These are phyloP conservation scores for Polyplosphaeria fusca DNA, from an alignment of 495 filamentous ascomycete genomes.

Conservation along the genomic window DNA sequence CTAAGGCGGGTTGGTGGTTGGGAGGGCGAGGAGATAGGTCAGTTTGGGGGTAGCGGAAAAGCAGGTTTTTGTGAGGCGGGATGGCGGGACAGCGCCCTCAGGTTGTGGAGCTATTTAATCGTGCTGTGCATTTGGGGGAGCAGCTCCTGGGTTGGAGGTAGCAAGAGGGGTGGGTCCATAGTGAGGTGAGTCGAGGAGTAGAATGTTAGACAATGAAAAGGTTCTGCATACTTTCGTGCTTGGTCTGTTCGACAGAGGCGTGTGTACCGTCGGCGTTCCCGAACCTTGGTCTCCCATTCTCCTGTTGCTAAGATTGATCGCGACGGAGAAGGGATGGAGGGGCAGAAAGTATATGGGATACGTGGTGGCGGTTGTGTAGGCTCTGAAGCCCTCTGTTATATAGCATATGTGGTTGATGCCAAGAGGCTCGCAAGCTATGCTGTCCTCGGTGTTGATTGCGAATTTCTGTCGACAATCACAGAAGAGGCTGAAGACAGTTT, in stretches of 20 bases:
- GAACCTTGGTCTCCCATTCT: neutral
- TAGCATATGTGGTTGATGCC: slow-evolving; percentile 4
- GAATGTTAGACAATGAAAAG: neutral
- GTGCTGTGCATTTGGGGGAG: no score
- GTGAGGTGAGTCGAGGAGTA: no score
- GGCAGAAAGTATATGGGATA: slow-evolving; percentile 33
- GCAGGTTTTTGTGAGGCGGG: no score
- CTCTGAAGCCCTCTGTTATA: slow-evolving; percentile 4
- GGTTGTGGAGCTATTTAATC: no score
- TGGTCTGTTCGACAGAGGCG: neutral
- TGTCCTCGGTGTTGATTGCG: neutral
- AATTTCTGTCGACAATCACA: no score
- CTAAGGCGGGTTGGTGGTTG: no score
- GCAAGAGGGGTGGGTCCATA: no score
- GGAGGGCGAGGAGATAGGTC: no score
- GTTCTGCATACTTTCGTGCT: slow-evolving; percentile 11
- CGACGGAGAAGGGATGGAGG: slow-evolving; percentile 30
- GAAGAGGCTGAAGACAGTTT: no score
- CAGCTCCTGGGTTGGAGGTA: no score
- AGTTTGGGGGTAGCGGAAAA: no score
- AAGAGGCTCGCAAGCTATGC: slow-evolving; percentile 3
- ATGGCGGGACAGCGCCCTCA: no score
- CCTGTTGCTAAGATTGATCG: slow-evolving; percentile 20
- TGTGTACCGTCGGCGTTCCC: slow-evolving; percentile 22
- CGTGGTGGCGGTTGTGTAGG: slow-evolving; percentile 15